A percentile compares a stretch with the other conserved stretches of the same genome.
Evolutionary conservation across 2,329 filamentous ascomycete species (phyloP).

Genomic region (Sclerotinia borealis): DNA sequence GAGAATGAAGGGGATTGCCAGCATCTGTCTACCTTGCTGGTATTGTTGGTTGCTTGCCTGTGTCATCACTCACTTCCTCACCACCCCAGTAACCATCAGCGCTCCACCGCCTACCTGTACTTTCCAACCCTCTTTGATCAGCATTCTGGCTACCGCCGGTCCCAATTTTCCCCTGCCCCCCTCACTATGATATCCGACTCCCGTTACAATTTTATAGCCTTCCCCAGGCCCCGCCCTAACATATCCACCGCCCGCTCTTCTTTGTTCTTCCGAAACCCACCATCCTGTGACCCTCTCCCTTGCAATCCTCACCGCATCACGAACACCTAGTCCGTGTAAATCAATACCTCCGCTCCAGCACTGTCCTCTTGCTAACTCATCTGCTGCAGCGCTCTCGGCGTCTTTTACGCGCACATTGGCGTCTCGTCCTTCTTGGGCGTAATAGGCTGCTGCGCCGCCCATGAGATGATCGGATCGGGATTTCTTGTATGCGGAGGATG

Average conservation of each 20-base stretch:
- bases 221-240: constrained; percentile 30
- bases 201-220: constrained; percentile 73
- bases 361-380: constrained; percentile 61
- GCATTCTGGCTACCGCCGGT: constrained; percentile 69
- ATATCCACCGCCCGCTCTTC: constrained; percentile 30
- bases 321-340: constrained; percentile 76
- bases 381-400: constrained; percentile 61
- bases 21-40: no score
- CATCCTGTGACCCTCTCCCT: constrained; percentile 60
- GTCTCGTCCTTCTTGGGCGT: constrained; percentile 64
- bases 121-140: constrained; percentile 78
- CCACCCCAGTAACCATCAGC: constrained; percentile 60
- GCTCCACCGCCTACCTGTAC: constrained; percentile 66
- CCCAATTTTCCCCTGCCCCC: constrained; percentile 71
- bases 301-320: constrained; percentile 75
- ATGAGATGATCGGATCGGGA: constrained; percentile 67
- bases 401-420: constrained; percentile 51
- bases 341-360: constrained; percentile 60
- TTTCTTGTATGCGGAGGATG: constrained; percentile 50
- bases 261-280: constrained; percentile 62
- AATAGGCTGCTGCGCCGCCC: constrained; percentile 69
- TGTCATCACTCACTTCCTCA: constrained; percentile 21
- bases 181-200: constrained; percentile 70
- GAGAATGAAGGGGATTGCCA: no score
- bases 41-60: no score